phyloP scores from a whole-genome alignment of 768 basidiomycete species.

The Gloeostereum incarnatum region DNA sequence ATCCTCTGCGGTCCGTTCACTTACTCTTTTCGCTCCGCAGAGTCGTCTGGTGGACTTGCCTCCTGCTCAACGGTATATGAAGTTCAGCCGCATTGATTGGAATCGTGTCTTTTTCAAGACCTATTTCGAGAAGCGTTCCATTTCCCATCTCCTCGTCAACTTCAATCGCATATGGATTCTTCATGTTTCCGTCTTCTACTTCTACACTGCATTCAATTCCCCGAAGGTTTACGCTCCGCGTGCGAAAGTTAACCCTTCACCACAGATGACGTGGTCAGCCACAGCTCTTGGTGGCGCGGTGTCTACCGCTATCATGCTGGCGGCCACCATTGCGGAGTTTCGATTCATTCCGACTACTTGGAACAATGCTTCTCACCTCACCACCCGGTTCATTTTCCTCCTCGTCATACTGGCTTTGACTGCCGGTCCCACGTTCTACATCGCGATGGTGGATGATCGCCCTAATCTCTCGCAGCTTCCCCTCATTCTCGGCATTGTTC shows the following conservation, averaged over 20 bases:
- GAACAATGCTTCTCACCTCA: constrained; percentile 97
- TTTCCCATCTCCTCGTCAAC: constrained; percentile 90
- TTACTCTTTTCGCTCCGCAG: constrained; percentile 24
- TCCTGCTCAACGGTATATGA: constrained; percentile 90
- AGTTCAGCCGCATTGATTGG: constrained; percentile 90
- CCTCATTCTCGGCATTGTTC: constrained; percentile 86
- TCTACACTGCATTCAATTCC: constrained; percentile 97
- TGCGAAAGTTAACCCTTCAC: constrained; percentile 56
- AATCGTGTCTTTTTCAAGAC: constrained; percentile 97
- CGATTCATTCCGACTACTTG: constrained; percentile 97
- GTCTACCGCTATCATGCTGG: constrained; percentile 87
- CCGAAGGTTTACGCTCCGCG: constrained; percentile 81
- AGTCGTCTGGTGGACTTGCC: constrained; percentile 87
- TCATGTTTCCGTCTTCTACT: constrained; percentile 90
- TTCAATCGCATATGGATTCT: constrained; percentile 99
- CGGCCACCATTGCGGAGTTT: constrained; percentile 90
- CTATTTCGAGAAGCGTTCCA: constrained; percentile 93
- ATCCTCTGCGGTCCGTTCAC: background rate
- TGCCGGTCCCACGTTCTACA: constrained; percentile 88
- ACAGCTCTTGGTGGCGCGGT: constrained; percentile 95
- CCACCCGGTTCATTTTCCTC: constrained; percentile 87
- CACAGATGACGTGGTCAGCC: constrained; percentile 93
- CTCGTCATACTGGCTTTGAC: constrained; percentile 89
- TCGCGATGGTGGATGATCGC: constrained; percentile 73
- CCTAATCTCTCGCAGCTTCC: constrained; percentile 56